Evolutionary conservation across 495 filamentous ascomycete species (phyloP).

Genomic region (Bathelium albidoporum): DNA sequence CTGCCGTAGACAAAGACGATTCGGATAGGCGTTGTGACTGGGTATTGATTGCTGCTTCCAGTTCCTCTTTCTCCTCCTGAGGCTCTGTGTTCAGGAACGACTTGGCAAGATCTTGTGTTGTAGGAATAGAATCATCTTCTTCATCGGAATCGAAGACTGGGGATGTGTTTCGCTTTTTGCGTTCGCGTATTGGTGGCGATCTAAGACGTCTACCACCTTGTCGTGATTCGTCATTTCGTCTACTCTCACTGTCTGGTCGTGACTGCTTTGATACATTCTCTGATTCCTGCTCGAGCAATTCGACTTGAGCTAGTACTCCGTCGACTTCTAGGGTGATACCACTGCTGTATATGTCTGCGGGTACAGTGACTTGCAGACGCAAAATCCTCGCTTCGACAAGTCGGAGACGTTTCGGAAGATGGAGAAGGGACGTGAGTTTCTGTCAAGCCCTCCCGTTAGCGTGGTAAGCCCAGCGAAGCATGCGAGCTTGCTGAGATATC

Average conservation of each 20-base stretch:
- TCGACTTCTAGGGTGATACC: conserved; percentile 67
- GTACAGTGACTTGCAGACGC: conserved; percentile 63
- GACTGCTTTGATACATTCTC: not conserved
- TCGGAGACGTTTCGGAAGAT: conserved; percentile 57
- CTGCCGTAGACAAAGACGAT: conserved; percentile 23
- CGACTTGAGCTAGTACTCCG: conserved; percentile 63
- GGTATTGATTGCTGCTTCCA: conserved; percentile 64
- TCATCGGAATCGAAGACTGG: conserved; percentile 3
- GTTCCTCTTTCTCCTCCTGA: conserved; percentile 56
- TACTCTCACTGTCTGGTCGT: conserved; percentile 6
- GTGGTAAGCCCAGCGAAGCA: not conserved
- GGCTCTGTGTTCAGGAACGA: conserved; percentile 82
- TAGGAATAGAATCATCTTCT: conserved; percentile 49
- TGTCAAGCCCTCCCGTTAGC: conserved; percentile 26
- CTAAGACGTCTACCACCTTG: conserved; percentile 12
- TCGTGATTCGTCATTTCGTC: conserved; percentile 1
- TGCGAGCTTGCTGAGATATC: not conserved
- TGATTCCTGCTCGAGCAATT: conserved; percentile 47
- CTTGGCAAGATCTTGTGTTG: conserved; percentile 72
- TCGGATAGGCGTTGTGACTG: conserved; percentile 54
- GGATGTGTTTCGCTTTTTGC: not conserved
- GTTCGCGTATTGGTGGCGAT: conserved; percentile 16
- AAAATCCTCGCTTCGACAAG: conserved; percentile 60
- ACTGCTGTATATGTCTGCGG: conserved; percentile 69
- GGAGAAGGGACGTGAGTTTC: conserved; percentile 65